Conservation (phyloP, 2,329 filamentous ascomycete genomes). For the Shiraia bambusicola region DNA sequence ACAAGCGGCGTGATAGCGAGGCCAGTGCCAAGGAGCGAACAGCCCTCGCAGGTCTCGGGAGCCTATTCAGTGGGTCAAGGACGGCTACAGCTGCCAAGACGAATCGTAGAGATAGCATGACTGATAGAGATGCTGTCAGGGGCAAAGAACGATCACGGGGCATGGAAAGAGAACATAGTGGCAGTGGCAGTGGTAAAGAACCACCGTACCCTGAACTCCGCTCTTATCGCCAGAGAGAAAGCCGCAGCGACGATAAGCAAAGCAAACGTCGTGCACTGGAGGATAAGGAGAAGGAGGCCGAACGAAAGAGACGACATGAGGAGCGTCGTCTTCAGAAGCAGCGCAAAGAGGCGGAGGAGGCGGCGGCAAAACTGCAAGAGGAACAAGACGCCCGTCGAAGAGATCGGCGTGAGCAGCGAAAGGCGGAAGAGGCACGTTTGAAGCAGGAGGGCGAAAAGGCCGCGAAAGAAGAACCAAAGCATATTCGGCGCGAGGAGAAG, state of each 20-base stretch:
- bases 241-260: constrained; percentile 29
- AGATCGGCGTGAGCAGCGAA: constrained; percentile 33
- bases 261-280: constrained; percentile 30
- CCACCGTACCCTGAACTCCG: constrained; percentile 29
- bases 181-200: constrained; percentile 32
- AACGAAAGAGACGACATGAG: constrained; percentile 31
- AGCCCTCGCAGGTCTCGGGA: constrained; percentile 14
- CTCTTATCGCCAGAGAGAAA: constrained; percentile 31
- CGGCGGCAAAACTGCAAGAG: constrained; percentile 18
- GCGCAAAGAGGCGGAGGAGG: constrained; percentile 29
- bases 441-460: constrained; percentile 25
- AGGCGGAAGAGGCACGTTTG: constrained; percentile 8
- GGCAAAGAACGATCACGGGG: constrained; percentile 19
- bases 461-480: constrained; percentile 29
- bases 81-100: constrained; percentile 21
- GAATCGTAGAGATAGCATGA: constrained; percentile 38
- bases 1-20: constrained; percentile 36
- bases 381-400: constrained; percentile 28
- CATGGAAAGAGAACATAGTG: constrained; percentile 20
- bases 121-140: constrained; percentile 28
- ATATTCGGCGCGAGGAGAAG: constrained; percentile 29
- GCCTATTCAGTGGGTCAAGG: constrained; percentile 23
- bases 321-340: constrained; percentile 31
- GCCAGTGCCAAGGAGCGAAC: constrained; percentile 31
- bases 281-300: constrained; percentile 29